Evolutionary conservation across 257 asterid genomes (phyloP).

Genomic region (Solanum etuberosum): DNA sequence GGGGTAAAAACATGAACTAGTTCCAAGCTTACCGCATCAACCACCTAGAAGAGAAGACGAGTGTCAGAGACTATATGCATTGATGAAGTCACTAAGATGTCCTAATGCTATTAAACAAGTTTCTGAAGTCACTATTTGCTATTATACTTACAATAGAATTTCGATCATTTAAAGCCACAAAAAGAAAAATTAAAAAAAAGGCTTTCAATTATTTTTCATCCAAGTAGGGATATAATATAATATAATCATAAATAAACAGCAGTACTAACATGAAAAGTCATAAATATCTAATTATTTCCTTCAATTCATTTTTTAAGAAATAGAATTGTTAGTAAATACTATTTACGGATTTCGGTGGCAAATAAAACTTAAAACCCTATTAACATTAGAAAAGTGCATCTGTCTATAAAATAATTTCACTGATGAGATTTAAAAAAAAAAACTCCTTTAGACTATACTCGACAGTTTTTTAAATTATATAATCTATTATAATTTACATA

Average conservation of each 20-base stretch:
- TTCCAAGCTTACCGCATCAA: conserved; percentile 37
- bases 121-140: neutral
- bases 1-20: conserved; percentile 52
- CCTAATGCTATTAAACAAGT: neutral
- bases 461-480: neutral
- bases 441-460: neutral
- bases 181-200: neutral
- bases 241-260: neutral
- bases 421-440: neutral
- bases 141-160: neutral
- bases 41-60: conserved; percentile 28
- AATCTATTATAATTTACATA: neutral
- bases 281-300: neutral
- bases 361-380: neutral
- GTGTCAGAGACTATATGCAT: neutral
- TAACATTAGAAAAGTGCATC: neutral
- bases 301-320: too few species aligned
- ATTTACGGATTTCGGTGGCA: neutral
- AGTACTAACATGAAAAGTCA: neutral
- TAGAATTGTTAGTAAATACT: too few species aligned
- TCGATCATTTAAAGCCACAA: neutral
- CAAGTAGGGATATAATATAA: neutral
- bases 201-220: neutral
- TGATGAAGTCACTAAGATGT: neutral
- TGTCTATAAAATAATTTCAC: neutral